Conservation (phyloP, 257 asterid species). For the Prunella vulgaris region DNA sequence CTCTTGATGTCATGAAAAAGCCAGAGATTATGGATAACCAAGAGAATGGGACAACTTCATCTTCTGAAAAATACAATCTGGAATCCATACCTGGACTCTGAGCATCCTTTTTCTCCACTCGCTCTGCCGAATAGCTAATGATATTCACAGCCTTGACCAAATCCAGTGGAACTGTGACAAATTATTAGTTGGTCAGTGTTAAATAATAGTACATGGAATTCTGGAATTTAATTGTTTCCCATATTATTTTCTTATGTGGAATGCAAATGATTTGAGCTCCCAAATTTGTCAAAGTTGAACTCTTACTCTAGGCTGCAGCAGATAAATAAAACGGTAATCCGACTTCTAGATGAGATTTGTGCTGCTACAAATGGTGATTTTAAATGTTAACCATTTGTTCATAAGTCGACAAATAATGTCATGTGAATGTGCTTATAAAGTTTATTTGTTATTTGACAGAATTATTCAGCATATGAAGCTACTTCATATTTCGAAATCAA, state of each 20-base stretch:
- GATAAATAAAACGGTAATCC: neutral
- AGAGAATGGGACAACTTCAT: slow-evolving; percentile 41
- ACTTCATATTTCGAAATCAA: too few species aligned
- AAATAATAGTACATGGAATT: neutral
- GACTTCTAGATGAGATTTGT: neutral
- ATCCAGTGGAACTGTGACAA: slow-evolving; percentile 10
- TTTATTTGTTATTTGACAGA: neutral
- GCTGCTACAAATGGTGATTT: neutral
- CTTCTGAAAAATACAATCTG: slow-evolving; percentile 75
- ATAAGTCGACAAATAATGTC: neutral
- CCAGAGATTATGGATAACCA: slow-evolving; percentile 48
- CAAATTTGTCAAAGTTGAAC: neutral
- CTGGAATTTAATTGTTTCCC: slow-evolving; percentile 14
- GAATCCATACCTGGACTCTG: slow-evolving; percentile 98
- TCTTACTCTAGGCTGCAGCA: neutral
- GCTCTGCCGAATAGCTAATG: slow-evolving; percentile 27
- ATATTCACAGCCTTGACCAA: slow-evolving; percentile 9
- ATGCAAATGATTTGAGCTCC: slow-evolving; percentile 15
- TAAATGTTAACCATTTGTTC: neutral
- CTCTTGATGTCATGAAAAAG: slow-evolving; percentile 72
- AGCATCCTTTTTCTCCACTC: slow-evolving; percentile 37
- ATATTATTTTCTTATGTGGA: neutral
- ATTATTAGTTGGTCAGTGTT: neutral
- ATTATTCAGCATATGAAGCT: neutral
- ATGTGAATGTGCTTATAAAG: neutral